Conservation (phyloP, 1,284 basidiomycete genomes). For the Rhodotorula sp. region DNA sequence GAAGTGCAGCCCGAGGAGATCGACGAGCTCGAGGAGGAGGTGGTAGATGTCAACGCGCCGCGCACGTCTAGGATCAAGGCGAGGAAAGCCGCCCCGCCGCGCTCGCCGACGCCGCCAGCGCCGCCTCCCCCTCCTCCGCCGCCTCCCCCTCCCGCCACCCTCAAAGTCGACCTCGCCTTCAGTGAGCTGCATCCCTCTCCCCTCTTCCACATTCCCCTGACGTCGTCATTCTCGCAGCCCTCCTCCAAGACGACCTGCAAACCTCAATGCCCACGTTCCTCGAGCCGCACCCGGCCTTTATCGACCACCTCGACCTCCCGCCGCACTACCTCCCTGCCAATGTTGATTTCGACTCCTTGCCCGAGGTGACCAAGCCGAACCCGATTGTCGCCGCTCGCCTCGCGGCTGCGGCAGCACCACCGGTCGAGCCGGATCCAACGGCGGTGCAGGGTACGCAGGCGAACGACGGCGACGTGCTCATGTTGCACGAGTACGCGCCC, state of each 20-base stretch:
- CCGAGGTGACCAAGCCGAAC: background rate
- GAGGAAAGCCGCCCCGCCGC: background rate
- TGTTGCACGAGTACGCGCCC: background rate
- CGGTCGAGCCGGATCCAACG: too few species aligned
- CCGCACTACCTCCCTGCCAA: slow-evolving; percentile 16
- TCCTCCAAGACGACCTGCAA: slow-evolving; percentile 26
- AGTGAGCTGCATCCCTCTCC: background rate
- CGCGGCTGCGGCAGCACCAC: background rate
- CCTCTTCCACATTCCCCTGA: too few species aligned
- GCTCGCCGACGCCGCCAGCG: background rate
- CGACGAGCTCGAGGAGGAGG: background rate
- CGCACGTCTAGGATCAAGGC: background rate
- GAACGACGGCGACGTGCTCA: background rate
- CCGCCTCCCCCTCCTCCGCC: background rate
- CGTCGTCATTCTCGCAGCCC: background rate
- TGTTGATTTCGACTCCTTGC: background rate
- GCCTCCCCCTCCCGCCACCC: background rate
- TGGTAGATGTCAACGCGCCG: background rate
- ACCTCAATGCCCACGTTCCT: slow-evolving; percentile 8
- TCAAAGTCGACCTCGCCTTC: slow-evolving; percentile 1
- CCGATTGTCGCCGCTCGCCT: background rate
- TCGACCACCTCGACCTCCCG: slow-evolving; percentile 24
- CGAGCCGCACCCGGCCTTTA: slow-evolving; percentile 20
- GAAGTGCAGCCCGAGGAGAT: background rate
- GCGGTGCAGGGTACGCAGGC: background rate